Evolutionary conservation across 148 eudicot species (phyloP).

Genomic region (Cornus controversa): DNA sequence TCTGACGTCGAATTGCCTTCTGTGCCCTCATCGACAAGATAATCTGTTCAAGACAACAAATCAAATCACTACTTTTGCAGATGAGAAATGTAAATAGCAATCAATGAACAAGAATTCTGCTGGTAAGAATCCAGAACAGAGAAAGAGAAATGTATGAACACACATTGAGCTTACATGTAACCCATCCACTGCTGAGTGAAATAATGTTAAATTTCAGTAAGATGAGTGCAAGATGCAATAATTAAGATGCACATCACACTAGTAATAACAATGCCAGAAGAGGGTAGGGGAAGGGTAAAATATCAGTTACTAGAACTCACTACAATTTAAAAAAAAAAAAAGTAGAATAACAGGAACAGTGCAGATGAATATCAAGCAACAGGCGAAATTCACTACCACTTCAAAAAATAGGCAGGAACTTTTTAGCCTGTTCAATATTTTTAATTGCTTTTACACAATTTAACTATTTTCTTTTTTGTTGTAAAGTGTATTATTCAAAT

Average conservation of each 20-base stretch:
- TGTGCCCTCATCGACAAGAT: conserved; percentile 97
- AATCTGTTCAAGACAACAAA: conserved; percentile 54
- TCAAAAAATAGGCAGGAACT: neutral
- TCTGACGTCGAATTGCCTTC: conserved; percentile 92
- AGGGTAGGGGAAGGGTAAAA: neutral
- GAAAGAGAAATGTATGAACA: neutral
- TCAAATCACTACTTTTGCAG: conserved; percentile 11
- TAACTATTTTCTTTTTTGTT: too few relatives aligned
- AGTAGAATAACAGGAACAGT: too few relatives aligned
- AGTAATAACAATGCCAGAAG: neutral
- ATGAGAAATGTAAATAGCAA: neutral
- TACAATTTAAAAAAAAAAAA: neutral
- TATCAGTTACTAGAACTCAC: neutral
- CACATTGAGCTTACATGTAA: neutral
- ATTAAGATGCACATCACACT: neutral
- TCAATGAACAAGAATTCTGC: neutral
- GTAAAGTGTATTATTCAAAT: neutral
- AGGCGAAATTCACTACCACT: neutral
- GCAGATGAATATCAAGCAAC: neutral
- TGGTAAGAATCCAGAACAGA: neutral
- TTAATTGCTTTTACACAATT: neutral
- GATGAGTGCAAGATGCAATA: neutral
- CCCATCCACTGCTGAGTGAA: neutral
- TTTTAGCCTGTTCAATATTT: neutral
- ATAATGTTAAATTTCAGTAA: neutral